phyloP scores from a whole-genome alignment of 169 alveolate genomes.

The Plasmodium vivax region DNA sequence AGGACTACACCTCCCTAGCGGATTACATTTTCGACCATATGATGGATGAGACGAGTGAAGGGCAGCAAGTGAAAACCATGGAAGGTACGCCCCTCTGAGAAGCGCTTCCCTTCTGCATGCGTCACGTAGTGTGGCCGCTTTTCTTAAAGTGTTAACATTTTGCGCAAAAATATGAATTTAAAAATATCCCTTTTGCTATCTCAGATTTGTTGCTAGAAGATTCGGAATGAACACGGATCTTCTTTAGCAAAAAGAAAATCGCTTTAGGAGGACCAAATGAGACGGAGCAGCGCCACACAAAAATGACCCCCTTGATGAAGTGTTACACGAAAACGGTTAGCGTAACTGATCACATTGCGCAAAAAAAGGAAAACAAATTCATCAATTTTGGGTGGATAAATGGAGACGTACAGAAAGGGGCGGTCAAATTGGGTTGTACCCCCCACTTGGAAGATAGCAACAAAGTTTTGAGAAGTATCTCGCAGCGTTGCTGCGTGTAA shows the following conservation, averaged over 20 bases:
- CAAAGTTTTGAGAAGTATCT: not conserved
- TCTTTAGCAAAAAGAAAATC: not conserved
- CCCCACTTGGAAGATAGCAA: not conserved
- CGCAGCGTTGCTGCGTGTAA: not conserved
- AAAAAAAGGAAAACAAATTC: not conserved
- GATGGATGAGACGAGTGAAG: slow-evolving; percentile 41
- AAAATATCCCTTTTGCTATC: not conserved
- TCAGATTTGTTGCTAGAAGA: slow-evolving; percentile 12
- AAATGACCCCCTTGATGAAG: not conserved
- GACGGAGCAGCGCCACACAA: not conserved
- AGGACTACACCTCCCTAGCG: slow-evolving; percentile 24
- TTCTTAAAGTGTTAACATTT: not conserved
- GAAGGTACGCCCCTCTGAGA: slow-evolving; percentile 28
- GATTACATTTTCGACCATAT: slow-evolving; percentile 50
- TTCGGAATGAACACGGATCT: not conserved
- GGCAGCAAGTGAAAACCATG: not conserved
- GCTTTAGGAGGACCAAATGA: not conserved
- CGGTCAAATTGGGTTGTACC: not conserved
- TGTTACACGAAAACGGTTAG: not conserved
- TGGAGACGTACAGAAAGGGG: not conserved
- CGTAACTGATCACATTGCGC: not conserved
- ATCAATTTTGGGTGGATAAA: not conserved
- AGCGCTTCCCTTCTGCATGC: not conserved
- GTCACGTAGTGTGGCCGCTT: not conserved
- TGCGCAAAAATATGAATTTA: not conserved